Conservation (phyloP, 176 grass and related monocot species). For the Phoenix roebelenii region DNA sequence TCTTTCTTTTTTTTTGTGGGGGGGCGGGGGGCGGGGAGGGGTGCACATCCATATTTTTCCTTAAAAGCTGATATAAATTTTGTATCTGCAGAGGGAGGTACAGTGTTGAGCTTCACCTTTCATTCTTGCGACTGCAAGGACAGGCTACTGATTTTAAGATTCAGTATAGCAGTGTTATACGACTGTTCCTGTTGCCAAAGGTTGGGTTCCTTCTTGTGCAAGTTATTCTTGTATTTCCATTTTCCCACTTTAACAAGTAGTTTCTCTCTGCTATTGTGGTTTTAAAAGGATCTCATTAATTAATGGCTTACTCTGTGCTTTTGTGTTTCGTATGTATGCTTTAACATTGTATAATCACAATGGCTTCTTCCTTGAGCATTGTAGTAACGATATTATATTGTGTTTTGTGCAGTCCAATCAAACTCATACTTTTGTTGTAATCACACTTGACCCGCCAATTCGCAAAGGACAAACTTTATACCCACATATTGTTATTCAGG, state of each 20-base stretch:
- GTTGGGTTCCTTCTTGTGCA: constrained; percentile 29
- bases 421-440: constrained; percentile 87
- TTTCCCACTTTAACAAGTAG: no score
- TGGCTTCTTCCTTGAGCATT: not conserved
- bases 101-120: constrained; percentile 76
- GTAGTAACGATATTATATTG: not conserved
- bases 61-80: not conserved
- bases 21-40: no score
- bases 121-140: constrained; percentile 84
- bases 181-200: constrained; percentile 93
- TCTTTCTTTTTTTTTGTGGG: no score
- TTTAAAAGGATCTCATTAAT: no score
- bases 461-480: constrained; percentile 93
- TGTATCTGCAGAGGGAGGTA: constrained; percentile 57
- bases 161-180: constrained; percentile 81
- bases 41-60: no score
- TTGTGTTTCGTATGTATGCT: no score
- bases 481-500: constrained; percentile 99
- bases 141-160: constrained; percentile 99
- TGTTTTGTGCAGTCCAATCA: constrained; percentile 56
- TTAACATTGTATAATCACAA: no score
- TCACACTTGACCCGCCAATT: constrained; percentile 93
- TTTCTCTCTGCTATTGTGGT: no score
- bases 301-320: no score
- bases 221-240: not conserved